These are phyloP conservation scores for Monsonia emarginata DNA, from an alignment of 441 rosid species.

Conservation along the genomic window DNA sequence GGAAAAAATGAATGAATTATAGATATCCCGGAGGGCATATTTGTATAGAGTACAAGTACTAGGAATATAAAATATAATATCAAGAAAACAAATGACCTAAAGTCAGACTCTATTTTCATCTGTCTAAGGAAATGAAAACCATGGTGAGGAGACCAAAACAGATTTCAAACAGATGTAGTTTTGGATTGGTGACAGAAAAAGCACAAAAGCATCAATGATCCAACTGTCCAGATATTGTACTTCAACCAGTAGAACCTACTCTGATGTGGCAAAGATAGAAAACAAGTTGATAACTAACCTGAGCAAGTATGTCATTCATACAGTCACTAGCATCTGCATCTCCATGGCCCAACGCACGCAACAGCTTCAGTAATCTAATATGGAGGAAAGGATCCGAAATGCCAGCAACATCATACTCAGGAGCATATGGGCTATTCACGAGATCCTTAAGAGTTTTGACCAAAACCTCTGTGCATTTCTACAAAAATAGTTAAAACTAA, in stretches of 20 bases:
- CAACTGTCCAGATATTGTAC: background rate
- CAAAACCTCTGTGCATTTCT: conserved; percentile 86
- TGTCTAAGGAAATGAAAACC: background rate
- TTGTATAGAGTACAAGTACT: background rate
- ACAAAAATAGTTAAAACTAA: conserved; percentile 24
- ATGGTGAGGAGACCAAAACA: background rate
- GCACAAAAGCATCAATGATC: background rate
- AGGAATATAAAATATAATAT: background rate
- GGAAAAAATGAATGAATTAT: background rate
- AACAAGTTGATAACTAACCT: conserved; percentile 39
- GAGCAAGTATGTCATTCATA: conserved; percentile 99
- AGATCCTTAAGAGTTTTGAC: conserved; percentile 77
- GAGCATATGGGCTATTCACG: conserved; percentile 85
- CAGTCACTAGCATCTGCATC: conserved; percentile 88
- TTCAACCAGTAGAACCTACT: background rate
- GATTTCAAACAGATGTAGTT: background rate
- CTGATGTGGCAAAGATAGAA: conserved; percentile 6
- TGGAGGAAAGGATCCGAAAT: conserved; percentile 94
- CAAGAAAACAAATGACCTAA: background rate
- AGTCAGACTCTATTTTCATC: background rate
- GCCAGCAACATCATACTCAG: conserved; percentile 97
- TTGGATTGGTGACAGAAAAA: background rate
- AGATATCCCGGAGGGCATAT: background rate
- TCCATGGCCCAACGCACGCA: conserved; percentile 86
- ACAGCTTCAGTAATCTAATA: conserved; percentile 77